Conservation (phyloP, 768 basidiomycete genomes). For the Daedaleopsis nitida region DNA sequence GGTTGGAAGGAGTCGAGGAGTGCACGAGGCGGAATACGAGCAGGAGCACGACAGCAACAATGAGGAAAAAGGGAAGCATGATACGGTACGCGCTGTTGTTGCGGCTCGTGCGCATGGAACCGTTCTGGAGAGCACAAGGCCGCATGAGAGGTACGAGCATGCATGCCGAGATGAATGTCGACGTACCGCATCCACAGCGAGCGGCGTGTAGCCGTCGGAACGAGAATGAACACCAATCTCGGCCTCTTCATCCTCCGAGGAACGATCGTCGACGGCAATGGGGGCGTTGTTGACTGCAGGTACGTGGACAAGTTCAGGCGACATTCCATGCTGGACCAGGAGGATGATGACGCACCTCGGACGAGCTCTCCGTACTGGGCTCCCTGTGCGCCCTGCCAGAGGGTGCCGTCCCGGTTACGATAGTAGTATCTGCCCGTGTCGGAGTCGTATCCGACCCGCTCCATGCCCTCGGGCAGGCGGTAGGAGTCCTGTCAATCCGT, state of each 20-base stretch:
- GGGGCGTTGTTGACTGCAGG: constrained; percentile 14
- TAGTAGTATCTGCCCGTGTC: constrained; percentile 71
- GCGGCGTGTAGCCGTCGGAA: constrained; percentile 57
- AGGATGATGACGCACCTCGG: constrained; percentile 35
- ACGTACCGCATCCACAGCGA: constrained; percentile 53
- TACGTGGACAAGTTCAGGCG: not conserved
- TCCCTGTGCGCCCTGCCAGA: constrained; percentile 62
- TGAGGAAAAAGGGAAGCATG: constrained; percentile 73
- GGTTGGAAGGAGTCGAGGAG: constrained; percentile 34
- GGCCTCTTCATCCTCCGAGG: constrained; percentile 55
- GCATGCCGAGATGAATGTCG: not conserved
- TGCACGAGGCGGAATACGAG: constrained; percentile 64
- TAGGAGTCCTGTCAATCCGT: constrained; percentile 46
- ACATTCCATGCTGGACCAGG: not conserved
- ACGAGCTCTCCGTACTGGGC: constrained; percentile 58
- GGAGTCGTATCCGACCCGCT: constrained; percentile 76
- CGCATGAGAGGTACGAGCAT: not conserved
- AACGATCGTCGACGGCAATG: constrained; percentile 23
- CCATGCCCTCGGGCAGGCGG: constrained; percentile 53
- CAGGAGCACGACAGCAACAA: constrained; percentile 62
- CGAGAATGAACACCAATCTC: constrained; percentile 42
- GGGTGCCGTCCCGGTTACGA: constrained; percentile 52
- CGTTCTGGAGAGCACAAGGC: constrained; percentile 4
- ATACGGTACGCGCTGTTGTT: constrained; percentile 49
- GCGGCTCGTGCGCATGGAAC: constrained; percentile 1